These are phyloP conservation scores for Solanum sejunctum DNA, from an alignment of 257 asterid genomes.

Conservation along the genomic window DNA sequence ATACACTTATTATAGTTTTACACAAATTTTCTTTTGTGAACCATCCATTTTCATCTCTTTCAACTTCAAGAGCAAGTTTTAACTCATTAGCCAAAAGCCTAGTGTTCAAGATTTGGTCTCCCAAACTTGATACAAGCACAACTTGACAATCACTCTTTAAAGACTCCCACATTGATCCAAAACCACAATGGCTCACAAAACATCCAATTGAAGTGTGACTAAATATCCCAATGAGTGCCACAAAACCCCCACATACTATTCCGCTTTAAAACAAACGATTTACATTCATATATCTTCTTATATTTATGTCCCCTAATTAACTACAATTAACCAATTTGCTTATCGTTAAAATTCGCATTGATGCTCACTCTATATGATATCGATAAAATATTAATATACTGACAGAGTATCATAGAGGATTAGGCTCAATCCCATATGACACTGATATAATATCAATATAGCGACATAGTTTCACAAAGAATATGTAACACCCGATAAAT, in stretches of 20 bases:
- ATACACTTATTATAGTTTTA: conserved; percentile 34
- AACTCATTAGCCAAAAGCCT: conserved; percentile 55
- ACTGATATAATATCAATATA: too few relatives aligned
- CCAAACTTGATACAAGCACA: conserved; percentile 55
- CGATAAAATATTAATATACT: too few relatives aligned
- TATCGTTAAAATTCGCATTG: too few relatives aligned
- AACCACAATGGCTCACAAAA: conserved; percentile 83
- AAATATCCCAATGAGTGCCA: conserved; percentile 55
- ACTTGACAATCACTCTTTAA: conserved; percentile 50
- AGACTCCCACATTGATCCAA: conserved; percentile 92
- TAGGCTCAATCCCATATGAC: too few relatives aligned
- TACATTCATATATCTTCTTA: too few relatives aligned
- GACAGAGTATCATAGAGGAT: too few relatives aligned
- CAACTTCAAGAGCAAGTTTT: conserved; percentile 76
- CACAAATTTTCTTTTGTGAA: conserved; percentile 52
- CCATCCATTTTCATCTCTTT: conserved; percentile 52
- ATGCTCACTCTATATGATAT: too few relatives aligned
- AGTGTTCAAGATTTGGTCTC: conserved; percentile 61
- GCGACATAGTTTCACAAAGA: too few relatives aligned
- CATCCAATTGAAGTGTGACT: conserved; percentile 71
- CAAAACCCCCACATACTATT: conserved; percentile 57
- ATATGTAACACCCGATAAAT: too few relatives aligned
- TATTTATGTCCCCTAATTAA: too few relatives aligned
- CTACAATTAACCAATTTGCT: too few relatives aligned
- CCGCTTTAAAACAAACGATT: conserved; percentile 6